A percentile compares a stretch with the other conserved stretches of the same genome.
Evolutionary conservation across 495 filamentous ascomycete species (phyloP).

Genomic region (Haplographium delicatum): DNA sequence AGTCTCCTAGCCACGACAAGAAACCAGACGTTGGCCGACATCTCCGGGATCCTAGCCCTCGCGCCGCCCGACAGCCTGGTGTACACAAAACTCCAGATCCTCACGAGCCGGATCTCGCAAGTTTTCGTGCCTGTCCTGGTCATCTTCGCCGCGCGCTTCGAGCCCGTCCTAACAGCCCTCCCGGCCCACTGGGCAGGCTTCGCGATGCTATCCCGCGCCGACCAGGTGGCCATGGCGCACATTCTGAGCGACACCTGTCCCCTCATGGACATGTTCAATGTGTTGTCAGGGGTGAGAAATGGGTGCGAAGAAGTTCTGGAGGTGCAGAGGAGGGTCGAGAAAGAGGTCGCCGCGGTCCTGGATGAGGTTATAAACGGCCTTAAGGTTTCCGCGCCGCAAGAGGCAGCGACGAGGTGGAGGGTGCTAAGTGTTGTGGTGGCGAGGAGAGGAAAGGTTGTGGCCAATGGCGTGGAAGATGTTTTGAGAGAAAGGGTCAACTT

Average conservation of each 20-base stretch:
- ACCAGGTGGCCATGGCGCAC: background rate
- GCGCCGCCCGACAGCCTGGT: background rate
- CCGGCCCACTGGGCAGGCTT: background rate
- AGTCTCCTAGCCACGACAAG: too few species aligned
- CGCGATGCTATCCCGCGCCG: background rate
- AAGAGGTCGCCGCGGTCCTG: background rate
- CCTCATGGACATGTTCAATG: background rate
- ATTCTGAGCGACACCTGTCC: background rate
- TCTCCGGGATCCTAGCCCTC: background rate
- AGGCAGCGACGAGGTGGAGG: background rate
- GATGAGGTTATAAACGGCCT: background rate
- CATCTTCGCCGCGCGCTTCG: background rate
- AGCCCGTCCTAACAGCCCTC: background rate
- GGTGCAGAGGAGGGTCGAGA: background rate
- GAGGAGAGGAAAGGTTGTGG: background rate
- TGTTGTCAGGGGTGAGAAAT: background rate
- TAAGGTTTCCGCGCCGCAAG: background rate
- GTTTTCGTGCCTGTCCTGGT: background rate
- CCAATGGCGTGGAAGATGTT: background rate
- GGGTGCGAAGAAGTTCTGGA: background rate
- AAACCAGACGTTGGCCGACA: background rate
- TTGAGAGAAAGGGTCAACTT: background rate
- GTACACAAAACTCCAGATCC: background rate
- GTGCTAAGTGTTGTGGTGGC: background rate
- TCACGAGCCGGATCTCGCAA: background rate